phyloP scores from a whole-genome alignment of 768 basidiomycete species.

The Kwoniella mangroviensis region DNA sequence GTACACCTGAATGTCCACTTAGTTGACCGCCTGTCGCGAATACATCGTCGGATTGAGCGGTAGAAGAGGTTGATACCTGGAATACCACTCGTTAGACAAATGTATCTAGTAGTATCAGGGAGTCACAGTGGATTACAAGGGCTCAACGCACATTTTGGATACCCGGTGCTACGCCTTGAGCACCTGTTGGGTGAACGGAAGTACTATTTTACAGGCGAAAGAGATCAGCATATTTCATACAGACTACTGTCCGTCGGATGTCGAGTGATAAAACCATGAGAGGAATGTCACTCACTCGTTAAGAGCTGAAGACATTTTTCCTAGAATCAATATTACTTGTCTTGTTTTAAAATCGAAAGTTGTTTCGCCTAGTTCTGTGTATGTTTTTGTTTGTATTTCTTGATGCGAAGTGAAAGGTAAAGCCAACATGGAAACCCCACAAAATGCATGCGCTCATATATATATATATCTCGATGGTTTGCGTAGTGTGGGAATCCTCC shows the following conservation, averaged over 20 bases:
- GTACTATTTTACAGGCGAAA: conserved; percentile 1
- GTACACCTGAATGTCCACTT: conserved; percentile 14
- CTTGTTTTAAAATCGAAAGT: too few relatives aligned
- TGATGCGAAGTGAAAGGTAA: not conserved
- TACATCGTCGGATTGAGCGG: conserved; percentile 12
- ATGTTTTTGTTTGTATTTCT: too few relatives aligned
- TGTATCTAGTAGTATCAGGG: not conserved
- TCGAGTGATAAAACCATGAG: too few relatives aligned
- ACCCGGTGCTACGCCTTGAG: conserved; percentile 28
- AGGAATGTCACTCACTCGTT: not conserved
- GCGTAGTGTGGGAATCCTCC: too few relatives aligned
- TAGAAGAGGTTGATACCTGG: conserved; percentile 4
- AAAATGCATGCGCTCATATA: not conserved
- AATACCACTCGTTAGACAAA: not conserved
- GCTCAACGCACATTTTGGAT: conserved; percentile 27
- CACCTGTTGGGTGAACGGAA: conserved; percentile 21
- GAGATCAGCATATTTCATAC: not conserved
- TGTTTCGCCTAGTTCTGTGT: too few relatives aligned
- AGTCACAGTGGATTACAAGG: too few relatives aligned
- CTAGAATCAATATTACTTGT: too few relatives aligned
- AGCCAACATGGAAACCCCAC: not conserved
- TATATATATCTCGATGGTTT: not conserved
- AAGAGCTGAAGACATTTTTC: not conserved
- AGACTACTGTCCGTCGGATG: not conserved
- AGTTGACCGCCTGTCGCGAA: conserved; percentile 19